These are phyloP conservation scores for Xylaria polymorpha DNA, from an alignment of 2,329 filamentous ascomycete species.

Conservation along the genomic window DNA sequence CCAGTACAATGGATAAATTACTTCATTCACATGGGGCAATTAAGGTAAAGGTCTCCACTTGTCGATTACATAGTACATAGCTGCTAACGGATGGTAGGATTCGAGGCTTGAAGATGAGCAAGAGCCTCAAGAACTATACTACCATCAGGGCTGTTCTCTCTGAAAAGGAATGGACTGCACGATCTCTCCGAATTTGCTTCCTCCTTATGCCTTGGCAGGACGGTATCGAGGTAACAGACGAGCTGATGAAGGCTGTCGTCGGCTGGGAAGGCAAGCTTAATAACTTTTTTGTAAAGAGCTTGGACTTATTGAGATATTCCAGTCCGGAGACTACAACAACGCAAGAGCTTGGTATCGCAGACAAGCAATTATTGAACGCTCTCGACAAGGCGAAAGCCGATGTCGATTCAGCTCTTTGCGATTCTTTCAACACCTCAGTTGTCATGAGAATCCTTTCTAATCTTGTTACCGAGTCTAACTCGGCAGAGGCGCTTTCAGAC, in stretches of 20 bases:
- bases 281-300: slow-evolving; percentile 33
- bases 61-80: neutral
- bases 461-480: slow-evolving; percentile 32
- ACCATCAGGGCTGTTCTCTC: slow-evolving; percentile 32
- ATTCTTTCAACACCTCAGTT: slow-evolving; percentile 35
- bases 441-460: slow-evolving; percentile 35
- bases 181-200: slow-evolving; percentile 36
- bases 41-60: slow-evolving; percentile 25
- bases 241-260: slow-evolving; percentile 28
- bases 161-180: slow-evolving; percentile 23
- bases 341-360: slow-evolving; percentile 23
- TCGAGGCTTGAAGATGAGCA: slow-evolving; percentile 36
- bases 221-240: slow-evolving; percentile 33
- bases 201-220: slow-evolving; percentile 35
- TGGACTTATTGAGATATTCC: slow-evolving; percentile 19
- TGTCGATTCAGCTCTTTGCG: slow-evolving; percentile 29
- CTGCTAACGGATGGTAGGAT: slow-evolving; percentile 30
- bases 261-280: slow-evolving; percentile 35
- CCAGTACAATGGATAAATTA: slow-evolving; percentile 31
- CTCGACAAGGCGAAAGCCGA: slow-evolving; percentile 31
- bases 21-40: slow-evolving; percentile 36
- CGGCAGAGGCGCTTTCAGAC: slow-evolving; percentile 30
- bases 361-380: slow-evolving; percentile 27
- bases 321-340: slow-evolving; percentile 11
- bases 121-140: slow-evolving; percentile 35